Evolutionary conservation across 805 yeast species (phyloP).

Genomic region (Kazachstania psychrophila): DNA sequence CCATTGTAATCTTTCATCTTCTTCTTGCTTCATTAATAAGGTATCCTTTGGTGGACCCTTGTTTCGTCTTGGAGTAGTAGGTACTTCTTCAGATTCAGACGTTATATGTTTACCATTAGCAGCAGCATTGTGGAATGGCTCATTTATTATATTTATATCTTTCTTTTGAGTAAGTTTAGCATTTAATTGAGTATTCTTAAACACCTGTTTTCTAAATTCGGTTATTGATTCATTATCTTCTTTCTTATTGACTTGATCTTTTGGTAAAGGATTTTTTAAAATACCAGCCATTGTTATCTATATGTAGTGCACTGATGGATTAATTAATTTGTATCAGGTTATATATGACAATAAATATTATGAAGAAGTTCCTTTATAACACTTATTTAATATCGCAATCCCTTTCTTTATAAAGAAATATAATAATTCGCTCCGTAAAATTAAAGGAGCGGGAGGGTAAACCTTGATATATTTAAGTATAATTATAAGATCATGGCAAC

Average conservation of each 20-base stretch:
- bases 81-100: too few species aligned
- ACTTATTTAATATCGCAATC: too few species aligned
- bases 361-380: too few species aligned
- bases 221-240: slow-evolving; percentile 27
- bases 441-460: too few species aligned
- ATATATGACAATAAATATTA: too few species aligned
- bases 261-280: slow-evolving; percentile 39
- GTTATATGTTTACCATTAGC: not conserved
- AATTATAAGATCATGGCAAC: too few species aligned
- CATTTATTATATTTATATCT: slow-evolving; percentile 1
- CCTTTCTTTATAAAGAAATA: too few species aligned
- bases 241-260: slow-evolving; percentile 15
- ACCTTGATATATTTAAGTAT: too few species aligned
- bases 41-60: slow-evolving; percentile 26
- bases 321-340: too few species aligned
- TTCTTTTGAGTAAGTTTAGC: slow-evolving; percentile 41
- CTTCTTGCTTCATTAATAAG: slow-evolving; percentile 22
- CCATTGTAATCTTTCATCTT: slow-evolving; percentile 58
- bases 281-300: slow-evolving; percentile 37
- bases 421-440: too few species aligned
- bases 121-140: not conserved
- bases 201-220: slow-evolving; percentile 57
- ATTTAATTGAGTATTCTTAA: slow-evolving; percentile 69
- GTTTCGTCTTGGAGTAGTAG: not conserved
- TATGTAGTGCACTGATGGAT: too few species aligned